Conservation (phyloP, 228 moss, liverwort and hornwort species). For the Sphagnum fallax region DNA sequence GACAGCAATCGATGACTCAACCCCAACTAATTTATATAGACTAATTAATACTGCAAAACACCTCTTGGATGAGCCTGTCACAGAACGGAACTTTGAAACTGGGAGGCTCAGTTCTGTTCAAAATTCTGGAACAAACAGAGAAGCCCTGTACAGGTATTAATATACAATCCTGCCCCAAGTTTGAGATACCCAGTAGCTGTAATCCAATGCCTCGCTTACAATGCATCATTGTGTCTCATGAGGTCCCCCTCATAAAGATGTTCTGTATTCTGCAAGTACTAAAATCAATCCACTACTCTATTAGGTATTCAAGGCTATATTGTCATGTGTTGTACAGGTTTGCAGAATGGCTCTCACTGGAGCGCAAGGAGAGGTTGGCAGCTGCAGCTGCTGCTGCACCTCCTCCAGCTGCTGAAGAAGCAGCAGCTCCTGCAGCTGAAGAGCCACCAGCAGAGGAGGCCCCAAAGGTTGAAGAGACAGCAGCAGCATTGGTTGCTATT, state of each 20-base stretch:
- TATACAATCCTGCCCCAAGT: not conserved
- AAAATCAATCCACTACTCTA: not conserved
- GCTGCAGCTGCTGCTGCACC: not conserved
- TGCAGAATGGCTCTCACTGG: conserved; percentile 57
- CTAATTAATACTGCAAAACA: conserved; percentile 48
- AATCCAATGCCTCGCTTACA: not conserved
- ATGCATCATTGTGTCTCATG: not conserved
- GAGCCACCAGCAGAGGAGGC: too few species aligned
- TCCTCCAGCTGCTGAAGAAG: too few species aligned
- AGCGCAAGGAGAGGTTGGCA: conserved; percentile 27
- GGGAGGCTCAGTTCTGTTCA: conserved; percentile 34
- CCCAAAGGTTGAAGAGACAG: not conserved
- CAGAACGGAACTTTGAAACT: conserved; percentile 36
- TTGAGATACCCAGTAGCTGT: not conserved
- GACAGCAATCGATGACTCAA: conserved; percentile 38
- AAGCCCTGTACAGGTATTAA: conserved; percentile 53
- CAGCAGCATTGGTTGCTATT: not conserved
- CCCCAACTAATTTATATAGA: conserved; percentile 44
- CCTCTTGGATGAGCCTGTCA: conserved; percentile 47
- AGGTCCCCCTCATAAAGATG: not conserved
- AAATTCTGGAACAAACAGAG: conserved; percentile 40
- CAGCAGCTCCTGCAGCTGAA: too few species aligned
- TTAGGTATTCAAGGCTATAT: not conserved
- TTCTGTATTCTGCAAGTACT: not conserved
- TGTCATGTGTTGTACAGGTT: conserved; percentile 20